These are phyloP conservation scores for Infundibulicybe gibba DNA, from an alignment of 768 basidiomycete genomes.

Conservation along the genomic window DNA sequence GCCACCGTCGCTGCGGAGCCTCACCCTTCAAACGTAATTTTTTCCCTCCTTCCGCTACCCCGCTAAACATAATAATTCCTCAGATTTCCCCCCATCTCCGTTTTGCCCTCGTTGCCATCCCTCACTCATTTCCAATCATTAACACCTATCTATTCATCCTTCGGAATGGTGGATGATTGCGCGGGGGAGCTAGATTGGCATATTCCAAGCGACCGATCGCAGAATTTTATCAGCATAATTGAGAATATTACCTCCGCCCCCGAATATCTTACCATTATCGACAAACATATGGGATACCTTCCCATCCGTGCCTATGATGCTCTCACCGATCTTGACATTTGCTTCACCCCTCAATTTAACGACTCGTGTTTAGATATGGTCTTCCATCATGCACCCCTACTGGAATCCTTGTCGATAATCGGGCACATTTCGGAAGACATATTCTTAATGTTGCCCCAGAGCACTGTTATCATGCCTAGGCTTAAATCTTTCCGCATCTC, in stretches of 20 bases:
- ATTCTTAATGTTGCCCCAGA: slow-evolving; percentile 25
- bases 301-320: slow-evolving; percentile 26
- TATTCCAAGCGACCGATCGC: slow-evolving; percentile 7
- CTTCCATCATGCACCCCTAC: slow-evolving; percentile 24
- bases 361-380: slow-evolving; percentile 28
- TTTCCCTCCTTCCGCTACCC: background rate
- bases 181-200: background rate
- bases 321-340: slow-evolving; percentile 29
- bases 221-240: no score
- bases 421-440: slow-evolving; percentile 24
- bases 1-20: slow-evolving; percentile 19
- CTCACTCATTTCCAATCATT: no score
- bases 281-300: slow-evolving; percentile 21
- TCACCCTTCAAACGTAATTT: slow-evolving; percentile 27
- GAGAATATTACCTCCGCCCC: background rate
- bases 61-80: slow-evolving; percentile 3
- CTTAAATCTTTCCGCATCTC: slow-evolving; percentile 34
- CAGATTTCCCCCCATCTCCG: slow-evolving; percentile 3
- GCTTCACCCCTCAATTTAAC: slow-evolving; percentile 21
- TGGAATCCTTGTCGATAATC: slow-evolving; percentile 34
- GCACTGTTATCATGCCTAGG: slow-evolving; percentile 21
- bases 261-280: slow-evolving; percentile 22
- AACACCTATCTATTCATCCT: no score
- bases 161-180: background rate
- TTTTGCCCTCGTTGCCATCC: background rate